phyloP scores from a whole-genome alignment of 139 green algal genomes.

The Nannochloris sp. region DNA sequence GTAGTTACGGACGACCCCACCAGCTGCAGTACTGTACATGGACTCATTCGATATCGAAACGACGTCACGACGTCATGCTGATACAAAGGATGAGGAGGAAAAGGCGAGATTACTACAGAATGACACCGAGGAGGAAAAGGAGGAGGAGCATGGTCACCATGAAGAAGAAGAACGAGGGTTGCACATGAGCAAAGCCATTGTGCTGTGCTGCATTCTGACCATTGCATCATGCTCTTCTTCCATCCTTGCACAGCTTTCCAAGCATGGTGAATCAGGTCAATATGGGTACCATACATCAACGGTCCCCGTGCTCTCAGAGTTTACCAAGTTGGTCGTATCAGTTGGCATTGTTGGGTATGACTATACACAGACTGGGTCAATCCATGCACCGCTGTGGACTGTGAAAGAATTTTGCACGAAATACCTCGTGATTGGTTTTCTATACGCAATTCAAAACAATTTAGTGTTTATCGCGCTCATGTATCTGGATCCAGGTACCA shows the following conservation, averaged over 20 bases:
- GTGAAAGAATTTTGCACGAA: background rate
- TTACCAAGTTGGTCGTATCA: background rate
- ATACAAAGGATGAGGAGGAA: too few species aligned
- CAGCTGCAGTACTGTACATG: too few species aligned
- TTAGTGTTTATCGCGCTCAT: background rate
- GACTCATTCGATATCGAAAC: too few species aligned
- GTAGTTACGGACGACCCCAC: too few species aligned
- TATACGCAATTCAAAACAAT: slow-evolving; percentile 1
- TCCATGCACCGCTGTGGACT: background rate
- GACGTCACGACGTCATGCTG: too few species aligned
- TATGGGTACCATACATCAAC: background rate
- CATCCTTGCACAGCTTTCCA: background rate
- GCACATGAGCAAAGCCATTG: background rate
- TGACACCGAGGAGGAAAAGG: too few species aligned
- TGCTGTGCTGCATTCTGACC: slow-evolving; percentile 1
- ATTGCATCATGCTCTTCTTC: slow-evolving; percentile 3
- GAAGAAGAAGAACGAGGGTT: background rate
- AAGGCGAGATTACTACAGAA: too few species aligned
- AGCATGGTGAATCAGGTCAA: background rate
- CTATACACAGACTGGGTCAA: background rate
- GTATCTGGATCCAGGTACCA: slow-evolving; percentile 2
- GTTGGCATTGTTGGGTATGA: background rate
- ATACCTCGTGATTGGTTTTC: background rate
- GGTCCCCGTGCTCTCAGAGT: background rate
- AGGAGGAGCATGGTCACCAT: too few species aligned